Percentiles rank a stretch among this genome's conserved stretches.
phyloP scores from a whole-genome alignment of 208 protist species.

The Wallacemonas collosoma region DNA sequence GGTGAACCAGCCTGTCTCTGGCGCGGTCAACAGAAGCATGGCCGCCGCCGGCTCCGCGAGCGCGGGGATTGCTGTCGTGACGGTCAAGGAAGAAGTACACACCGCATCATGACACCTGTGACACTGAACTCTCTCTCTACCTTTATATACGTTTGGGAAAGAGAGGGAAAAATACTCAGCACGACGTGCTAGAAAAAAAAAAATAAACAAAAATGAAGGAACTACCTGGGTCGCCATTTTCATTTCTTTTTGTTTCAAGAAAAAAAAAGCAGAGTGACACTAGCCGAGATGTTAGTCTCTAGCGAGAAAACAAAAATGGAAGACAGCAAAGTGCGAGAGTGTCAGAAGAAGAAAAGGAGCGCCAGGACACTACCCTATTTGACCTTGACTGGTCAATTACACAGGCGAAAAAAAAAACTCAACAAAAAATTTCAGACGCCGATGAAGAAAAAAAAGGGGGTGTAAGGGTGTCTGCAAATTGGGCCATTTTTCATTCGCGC shows the following conservation, averaged over 20 bases:
- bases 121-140: too few relatives aligned
- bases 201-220: background rate
- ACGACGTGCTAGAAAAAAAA: background rate
- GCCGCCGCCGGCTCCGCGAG: background rate
- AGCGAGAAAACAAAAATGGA: too few relatives aligned
- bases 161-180: background rate
- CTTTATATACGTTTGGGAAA: background rate
- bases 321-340: too few relatives aligned
- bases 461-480: constrained; percentile 21
- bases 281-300: too few relatives aligned
- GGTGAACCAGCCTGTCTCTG: constrained; percentile 15
- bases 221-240: too few relatives aligned
- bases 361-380: too few relatives aligned
- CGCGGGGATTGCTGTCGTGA: constrained; percentile 5
- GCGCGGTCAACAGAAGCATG: background rate
- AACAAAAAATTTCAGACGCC: background rate
- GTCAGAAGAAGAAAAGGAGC: too few relatives aligned
- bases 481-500: constrained; percentile 9
- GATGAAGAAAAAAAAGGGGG: background rate
- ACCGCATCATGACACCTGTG: background rate
- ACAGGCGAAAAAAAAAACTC: background rate
- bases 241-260: too few relatives aligned
- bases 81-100: constrained; percentile 13
- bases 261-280: too few relatives aligned
- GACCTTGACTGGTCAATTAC: too few relatives aligned